phyloP scores from a whole-genome alignment of 2,329 filamentous ascomycete genomes.

The Shiraia bambusicola region DNA sequence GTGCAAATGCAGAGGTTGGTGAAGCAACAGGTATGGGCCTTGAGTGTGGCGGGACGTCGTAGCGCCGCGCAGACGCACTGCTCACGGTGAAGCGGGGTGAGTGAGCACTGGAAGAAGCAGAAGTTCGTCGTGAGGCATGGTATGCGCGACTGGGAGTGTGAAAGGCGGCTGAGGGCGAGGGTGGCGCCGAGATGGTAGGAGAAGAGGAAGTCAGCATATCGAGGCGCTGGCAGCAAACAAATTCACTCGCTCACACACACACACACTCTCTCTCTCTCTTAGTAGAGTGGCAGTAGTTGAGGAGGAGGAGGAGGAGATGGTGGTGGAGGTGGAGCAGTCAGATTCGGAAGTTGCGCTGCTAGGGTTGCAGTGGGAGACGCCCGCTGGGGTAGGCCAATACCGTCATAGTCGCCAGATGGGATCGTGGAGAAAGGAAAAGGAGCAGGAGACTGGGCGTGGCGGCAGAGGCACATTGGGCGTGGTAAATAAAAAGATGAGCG shows the following conservation, averaged over 20 bases:
- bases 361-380: constrained; percentile 11
- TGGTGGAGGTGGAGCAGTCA: neutral
- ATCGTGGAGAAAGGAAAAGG: constrained; percentile 13
- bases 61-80: constrained; percentile 28
- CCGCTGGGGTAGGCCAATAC: constrained; percentile 12
- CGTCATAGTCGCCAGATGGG: constrained; percentile 19
- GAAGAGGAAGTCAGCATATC: constrained; percentile 41
- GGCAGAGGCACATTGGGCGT: constrained; percentile 18
- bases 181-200: constrained; percentile 41
- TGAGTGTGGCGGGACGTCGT: constrained; percentile 29
- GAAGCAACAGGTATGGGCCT: constrained; percentile 27
- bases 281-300: constrained; percentile 4
- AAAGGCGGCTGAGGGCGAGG: constrained; percentile 40
- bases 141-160: constrained; percentile 34
- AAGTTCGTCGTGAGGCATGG: constrained; percentile 38
- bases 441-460: constrained; percentile 8
- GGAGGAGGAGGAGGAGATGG: neutral
- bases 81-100: constrained; percentile 41
- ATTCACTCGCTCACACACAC: constrained; percentile 1
- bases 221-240: constrained; percentile 3
- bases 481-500: constrained; percentile 11
- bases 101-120: constrained; percentile 28
- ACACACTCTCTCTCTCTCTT: constrained; percentile 6
- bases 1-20: constrained; percentile 22
- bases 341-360: constrained; percentile 2